Evolutionary conservation across 768 basidiomycete genomes (phyloP), one percentile per base, ranked within the genome.

Genomic region (Sarcodon aspratus): DNA sequence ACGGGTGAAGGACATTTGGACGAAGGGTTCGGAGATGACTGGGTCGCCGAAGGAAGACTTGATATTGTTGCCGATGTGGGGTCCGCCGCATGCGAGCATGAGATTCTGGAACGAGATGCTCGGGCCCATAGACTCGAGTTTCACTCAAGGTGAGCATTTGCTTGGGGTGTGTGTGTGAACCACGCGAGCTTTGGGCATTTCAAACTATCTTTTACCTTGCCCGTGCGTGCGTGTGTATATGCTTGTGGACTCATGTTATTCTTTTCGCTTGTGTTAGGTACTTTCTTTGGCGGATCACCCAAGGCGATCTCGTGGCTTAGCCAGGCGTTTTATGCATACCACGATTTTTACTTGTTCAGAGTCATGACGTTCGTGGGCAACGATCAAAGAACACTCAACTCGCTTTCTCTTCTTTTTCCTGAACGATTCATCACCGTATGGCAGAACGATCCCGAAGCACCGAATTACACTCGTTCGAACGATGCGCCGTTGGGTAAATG

Each of bases 201-300:
- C 36, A 37, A n/a, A n/a, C n/a, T n/a, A n/a, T n/a, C n/a, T n/a
- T n/a, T n/a, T n/a, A n/a, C n/a, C n/a, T n/a, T n/a, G n/a, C n/a
- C n/a, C n/a, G n/a, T n/a, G n/a, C n/a, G n/a, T n/a, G n/a, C n/a
- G n/a, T n/a, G 21, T 5, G 21, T 27, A 27, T 27, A 5, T 27
- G 21, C 5, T 27, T 27, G 21, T 27, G 21, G 21, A 27, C 21
- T 27, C 21, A 5, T 27, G 21, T 27, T 27, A 27, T 27, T 27
- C 21, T 27, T 27, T 5, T 27, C 21, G 21, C 21, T 27, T 34
- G 13, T n/a, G 45, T 7, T 35, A 61, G 60, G 53, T 34, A 59
- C 60, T 2, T 59, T 61, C 44, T 61, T 61, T 42, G 60, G 60
- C 10, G 60, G 60, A n/a, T 47, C 52, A 32, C 47, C 48, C 13